Evolutionary conservation across 805 yeast species (phyloP).

Genomic region (Kuraishia capsulata): DNA sequence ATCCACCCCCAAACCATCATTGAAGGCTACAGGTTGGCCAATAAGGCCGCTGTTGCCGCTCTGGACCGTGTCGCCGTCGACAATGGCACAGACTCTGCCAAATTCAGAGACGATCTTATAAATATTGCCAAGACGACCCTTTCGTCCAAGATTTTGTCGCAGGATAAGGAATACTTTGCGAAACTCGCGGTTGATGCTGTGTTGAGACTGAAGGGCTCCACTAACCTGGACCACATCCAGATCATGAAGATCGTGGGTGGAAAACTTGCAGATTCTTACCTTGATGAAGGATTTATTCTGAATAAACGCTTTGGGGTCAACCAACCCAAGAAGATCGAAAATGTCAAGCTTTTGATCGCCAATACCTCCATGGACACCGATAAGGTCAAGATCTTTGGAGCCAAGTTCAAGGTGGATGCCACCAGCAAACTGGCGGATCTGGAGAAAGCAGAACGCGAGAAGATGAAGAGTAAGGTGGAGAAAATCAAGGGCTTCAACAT

Average conservation of each 20-base stretch:
- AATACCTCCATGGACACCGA: constrained; percentile 97
- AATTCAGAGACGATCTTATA: constrained; percentile 67
- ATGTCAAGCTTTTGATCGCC: constrained; percentile 85
- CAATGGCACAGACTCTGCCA: constrained; percentile 44
- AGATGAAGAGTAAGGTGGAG: constrained; percentile 84
- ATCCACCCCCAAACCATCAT: constrained; percentile 98
- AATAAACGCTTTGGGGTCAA: constrained; percentile 90
- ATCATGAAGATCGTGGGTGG: constrained; percentile 93
- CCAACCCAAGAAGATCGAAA: constrained; percentile 78
- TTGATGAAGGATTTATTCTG: constrained; percentile 93
- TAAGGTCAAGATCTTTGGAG: constrained; percentile 95
- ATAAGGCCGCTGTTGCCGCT: constrained; percentile 76
- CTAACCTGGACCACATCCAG: constrained; percentile 87
- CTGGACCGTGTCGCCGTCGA: constrained; percentile 72
- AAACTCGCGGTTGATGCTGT: constrained; percentile 92
- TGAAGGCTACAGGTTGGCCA: constrained; percentile 89
- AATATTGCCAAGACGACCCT: constrained; percentile 90
- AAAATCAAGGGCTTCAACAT: constrained; percentile 76
- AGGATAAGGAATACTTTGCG: constrained; percentile 86
- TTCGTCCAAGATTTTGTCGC: constrained; percentile 89
- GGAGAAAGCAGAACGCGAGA: constrained; percentile 88
- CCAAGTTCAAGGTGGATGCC: constrained; percentile 93
- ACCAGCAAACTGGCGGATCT: constrained; percentile 90
- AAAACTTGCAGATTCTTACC: constrained; percentile 78
- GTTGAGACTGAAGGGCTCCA: constrained; percentile 75